phyloP scores from a whole-genome alignment of 805 yeast species.

The Nakazawaea ambrosiae region DNA sequence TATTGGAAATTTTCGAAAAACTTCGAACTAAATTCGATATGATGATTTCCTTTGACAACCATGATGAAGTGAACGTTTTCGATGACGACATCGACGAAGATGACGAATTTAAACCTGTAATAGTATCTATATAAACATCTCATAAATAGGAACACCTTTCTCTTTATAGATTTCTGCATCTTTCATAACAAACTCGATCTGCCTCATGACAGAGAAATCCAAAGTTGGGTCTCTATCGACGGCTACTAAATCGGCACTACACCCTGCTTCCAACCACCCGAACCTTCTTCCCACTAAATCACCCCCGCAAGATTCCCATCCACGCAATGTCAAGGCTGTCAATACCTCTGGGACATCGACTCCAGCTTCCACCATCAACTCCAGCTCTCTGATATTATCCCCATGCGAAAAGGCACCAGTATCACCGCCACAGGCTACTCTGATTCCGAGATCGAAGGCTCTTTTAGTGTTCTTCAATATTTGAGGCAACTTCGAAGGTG shows the following conservation, averaged over 20 bases:
- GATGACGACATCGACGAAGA: neutral
- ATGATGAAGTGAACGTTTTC: neutral
- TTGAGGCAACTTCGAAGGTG: constrained; percentile 14
- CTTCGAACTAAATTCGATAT: constrained; percentile 3
- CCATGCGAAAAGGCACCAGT: constrained; percentile 24
- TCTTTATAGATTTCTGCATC: constrained; percentile 19
- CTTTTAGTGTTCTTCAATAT: constrained; percentile 16
- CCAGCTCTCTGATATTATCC: constrained; percentile 22
- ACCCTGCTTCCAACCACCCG: constrained; percentile 19
- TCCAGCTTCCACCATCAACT: constrained; percentile 20
- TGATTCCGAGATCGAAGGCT: constrained; percentile 19
- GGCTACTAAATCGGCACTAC: constrained; percentile 21
- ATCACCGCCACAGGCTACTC: constrained; percentile 22
- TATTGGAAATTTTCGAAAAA: constrained; percentile 3
- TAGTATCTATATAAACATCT: constrained; percentile 6
- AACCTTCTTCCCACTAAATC: constrained; percentile 18
- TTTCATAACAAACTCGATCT: constrained; percentile 20
- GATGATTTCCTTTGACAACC: constrained; percentile 2
- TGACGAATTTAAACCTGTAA: neutral
- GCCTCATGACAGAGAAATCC: constrained; percentile 13
- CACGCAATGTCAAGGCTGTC: constrained; percentile 17
- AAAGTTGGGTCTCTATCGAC: constrained; percentile 17
- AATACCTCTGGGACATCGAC: constrained; percentile 17
- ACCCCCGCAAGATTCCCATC: constrained; percentile 23
- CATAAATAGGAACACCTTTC: constrained; percentile 9